phyloP scores from a whole-genome alignment of 2,329 filamentous ascomycete genomes.

The Fusarium succisae region DNA sequence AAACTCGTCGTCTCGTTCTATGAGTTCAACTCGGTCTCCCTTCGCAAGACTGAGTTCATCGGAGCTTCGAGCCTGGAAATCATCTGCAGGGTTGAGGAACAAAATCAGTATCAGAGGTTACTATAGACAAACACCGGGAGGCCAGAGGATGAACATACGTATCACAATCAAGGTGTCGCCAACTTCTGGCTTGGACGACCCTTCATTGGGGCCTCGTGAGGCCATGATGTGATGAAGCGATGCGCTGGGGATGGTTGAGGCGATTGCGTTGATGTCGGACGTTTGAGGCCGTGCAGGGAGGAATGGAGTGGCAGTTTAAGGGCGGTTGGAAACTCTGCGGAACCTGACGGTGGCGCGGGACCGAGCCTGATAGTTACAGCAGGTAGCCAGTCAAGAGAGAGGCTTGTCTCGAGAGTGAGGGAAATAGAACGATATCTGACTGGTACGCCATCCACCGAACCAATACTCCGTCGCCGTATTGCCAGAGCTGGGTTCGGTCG shows the following conservation, averaged over 20 bases:
- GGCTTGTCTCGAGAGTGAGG: slow-evolving; percentile 10
- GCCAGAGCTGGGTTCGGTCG: slow-evolving; percentile 31
- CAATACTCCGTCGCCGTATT: slow-evolving; percentile 28
- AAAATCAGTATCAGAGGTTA: slow-evolving; percentile 15
- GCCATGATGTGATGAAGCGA: slow-evolving; percentile 52
- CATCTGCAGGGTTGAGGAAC: slow-evolving; percentile 65
- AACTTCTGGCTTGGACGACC: slow-evolving; percentile 62
- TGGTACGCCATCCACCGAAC: slow-evolving; percentile 37
- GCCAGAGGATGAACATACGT: slow-evolving; percentile 61
- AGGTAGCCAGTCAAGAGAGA: slow-evolving; percentile 9
- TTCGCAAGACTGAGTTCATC: slow-evolving; percentile 92
- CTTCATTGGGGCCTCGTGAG: slow-evolving; percentile 50
- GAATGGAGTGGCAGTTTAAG: slow-evolving; percentile 35
- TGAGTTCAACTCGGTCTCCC: slow-evolving; percentile 83
- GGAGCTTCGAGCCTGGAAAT: slow-evolving; percentile 89
- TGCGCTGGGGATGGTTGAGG: slow-evolving; percentile 25
- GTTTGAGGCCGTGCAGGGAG: slow-evolving; percentile 34
- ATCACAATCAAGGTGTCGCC: slow-evolving; percentile 77
- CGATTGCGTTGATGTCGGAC: slow-evolving; percentile 25
- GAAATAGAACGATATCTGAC: slow-evolving; percentile 20
- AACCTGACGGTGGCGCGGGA: slow-evolving; percentile 32
- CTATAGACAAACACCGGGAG: slow-evolving; percentile 38
- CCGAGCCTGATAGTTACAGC: slow-evolving; percentile 18
- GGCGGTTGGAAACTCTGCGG: slow-evolving; percentile 35
- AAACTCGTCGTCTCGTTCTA: slow-evolving; percentile 89